Conservation (phyloP, 2,329 filamentous ascomycete genomes). For the Monilinia aucupariae region DNA sequence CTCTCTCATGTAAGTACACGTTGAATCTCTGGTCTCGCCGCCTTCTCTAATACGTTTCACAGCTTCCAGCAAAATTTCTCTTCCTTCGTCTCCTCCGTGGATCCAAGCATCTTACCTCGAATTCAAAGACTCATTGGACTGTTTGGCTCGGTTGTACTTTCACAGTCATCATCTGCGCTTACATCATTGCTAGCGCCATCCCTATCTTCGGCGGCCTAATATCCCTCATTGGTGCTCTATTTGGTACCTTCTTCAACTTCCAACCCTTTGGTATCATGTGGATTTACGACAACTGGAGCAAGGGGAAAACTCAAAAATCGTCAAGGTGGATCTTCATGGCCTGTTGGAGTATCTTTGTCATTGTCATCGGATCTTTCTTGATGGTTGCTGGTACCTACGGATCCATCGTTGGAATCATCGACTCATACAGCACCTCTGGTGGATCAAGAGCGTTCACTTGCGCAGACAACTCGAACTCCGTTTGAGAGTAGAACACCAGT, state of each 20-base stretch:
- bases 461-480: constrained; percentile 8
- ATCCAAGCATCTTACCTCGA: constrained; percentile 46
- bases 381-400: constrained; percentile 14
- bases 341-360: constrained; percentile 8
- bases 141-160: constrained; percentile 46
- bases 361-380: constrained; percentile 1
- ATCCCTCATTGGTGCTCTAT: constrained; percentile 7
- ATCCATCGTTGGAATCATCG: constrained; percentile 8
- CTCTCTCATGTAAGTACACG: constrained; percentile 41
- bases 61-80: constrained; percentile 45
- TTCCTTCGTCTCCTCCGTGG: constrained; percentile 51
- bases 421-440: neutral
- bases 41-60: neutral
- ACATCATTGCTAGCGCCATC: constrained; percentile 48
- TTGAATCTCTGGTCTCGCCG: neutral
- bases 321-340: constrained; percentile 5
- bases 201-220: constrained; percentile 46
- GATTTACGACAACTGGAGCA: constrained; percentile 9
- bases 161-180: constrained; percentile 41
- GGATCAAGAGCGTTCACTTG: neutral
- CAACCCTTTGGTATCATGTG: constrained; percentile 10
- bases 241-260: constrained; percentile 12
- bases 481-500: neutral
- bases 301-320: neutral
- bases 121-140: constrained; percentile 46